phyloP scores from a whole-genome alignment of 257 asterid species.

The Solanum neorickii region DNA sequence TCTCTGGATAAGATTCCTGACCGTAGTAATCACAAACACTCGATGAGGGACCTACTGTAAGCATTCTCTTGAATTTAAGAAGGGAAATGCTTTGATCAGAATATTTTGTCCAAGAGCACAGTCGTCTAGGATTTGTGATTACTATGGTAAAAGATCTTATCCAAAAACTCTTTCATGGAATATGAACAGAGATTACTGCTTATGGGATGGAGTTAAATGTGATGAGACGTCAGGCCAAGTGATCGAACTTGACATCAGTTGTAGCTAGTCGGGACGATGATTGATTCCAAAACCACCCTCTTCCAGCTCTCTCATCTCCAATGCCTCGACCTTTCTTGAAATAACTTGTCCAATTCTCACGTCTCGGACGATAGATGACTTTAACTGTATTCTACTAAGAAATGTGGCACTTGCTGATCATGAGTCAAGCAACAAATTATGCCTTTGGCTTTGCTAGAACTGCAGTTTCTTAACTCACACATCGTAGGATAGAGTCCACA shows the following conservation, averaged over 20 bases:
- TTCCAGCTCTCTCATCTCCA: constrained; percentile 1
- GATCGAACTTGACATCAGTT: constrained; percentile 10
- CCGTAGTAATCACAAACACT: not conserved
- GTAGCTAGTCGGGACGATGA: constrained; percentile 2
- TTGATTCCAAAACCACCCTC: constrained; percentile 1
- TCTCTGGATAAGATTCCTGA: not conserved
- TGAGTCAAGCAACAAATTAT: not conserved
- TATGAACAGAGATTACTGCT: constrained; percentile 6
- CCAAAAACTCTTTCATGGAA: constrained; percentile 3
- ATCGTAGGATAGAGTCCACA: not conserved
- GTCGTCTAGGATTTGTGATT: not conserved
- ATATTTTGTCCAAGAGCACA: not conserved
- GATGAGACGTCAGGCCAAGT: not conserved
- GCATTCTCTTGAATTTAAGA: not conserved
- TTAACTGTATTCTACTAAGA: not conserved
- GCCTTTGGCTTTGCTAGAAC: not conserved
- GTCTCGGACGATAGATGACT: not conserved
- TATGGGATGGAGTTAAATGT: constrained; percentile 19
- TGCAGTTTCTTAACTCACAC: not conserved
- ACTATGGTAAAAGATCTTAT: not conserved
- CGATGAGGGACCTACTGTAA: not conserved
- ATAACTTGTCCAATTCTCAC: constrained; percentile 6
- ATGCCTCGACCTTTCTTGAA: constrained; percentile 6
- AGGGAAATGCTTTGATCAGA: not conserved
- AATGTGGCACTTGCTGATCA: not conserved